Conservation (phyloP, 2,329 filamentous ascomycete genomes). For the Dryadomyces quercivorus region DNA sequence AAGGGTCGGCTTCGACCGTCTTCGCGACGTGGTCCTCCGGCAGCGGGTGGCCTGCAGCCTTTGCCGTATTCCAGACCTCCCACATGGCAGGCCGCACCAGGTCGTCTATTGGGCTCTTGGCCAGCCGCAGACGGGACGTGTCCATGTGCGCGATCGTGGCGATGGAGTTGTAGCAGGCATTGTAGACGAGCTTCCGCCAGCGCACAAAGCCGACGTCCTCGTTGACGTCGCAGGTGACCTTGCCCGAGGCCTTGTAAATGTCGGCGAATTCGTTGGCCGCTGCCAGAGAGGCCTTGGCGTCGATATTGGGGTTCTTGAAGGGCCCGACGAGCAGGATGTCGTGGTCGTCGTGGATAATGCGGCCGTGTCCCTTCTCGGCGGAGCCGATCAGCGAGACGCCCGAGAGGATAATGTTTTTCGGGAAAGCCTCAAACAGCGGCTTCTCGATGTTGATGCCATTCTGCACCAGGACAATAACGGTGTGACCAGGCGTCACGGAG, state of each 20-base stretch:
- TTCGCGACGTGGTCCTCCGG: constrained; percentile 28
- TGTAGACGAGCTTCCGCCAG: constrained; percentile 8
- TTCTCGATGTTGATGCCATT: constrained; percentile 6
- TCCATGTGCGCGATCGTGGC: constrained; percentile 7
- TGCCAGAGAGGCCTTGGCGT: neutral
- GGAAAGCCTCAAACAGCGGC: neutral
- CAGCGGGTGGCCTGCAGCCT: constrained; percentile 29
- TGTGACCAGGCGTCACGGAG: neutral
- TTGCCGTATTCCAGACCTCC: constrained; percentile 34
- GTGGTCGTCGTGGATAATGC: neutral
- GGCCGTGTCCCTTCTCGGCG: neutral
- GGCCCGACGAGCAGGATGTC: neutral
- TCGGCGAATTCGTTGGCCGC: neutral
- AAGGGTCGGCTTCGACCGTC: constrained; percentile 34
- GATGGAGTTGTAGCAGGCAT: constrained; percentile 5
- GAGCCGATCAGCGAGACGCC: constrained; percentile 1
- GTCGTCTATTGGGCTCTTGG: constrained; percentile 3
- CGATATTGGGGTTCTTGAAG: neutral
- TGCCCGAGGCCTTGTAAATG: constrained; percentile 62
- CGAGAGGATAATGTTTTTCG: neutral
- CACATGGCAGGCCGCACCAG: constrained; percentile 39
- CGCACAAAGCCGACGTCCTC: constrained; percentile 3
- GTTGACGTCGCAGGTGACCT: constrained; percentile 44
- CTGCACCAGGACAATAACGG: constrained; percentile 3
- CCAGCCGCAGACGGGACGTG: constrained; percentile 6